These are phyloP conservation scores for Wickerhamiella kurtzmanii DNA, from an alignment of 805 yeast genomes.

Conservation along the genomic window DNA sequence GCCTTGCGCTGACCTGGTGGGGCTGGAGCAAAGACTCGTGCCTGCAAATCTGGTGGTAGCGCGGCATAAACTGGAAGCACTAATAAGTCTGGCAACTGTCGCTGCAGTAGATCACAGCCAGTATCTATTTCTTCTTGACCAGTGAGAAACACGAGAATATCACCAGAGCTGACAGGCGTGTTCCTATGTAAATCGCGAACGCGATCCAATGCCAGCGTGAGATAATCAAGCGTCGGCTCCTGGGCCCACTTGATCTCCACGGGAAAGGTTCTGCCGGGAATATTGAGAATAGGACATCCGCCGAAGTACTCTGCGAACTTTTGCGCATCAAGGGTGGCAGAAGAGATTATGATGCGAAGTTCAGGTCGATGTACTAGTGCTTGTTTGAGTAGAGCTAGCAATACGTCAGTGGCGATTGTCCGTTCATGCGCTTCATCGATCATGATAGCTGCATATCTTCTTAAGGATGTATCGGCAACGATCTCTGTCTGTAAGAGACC, in stretches of 20 bases:
- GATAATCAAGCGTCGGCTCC: conserved; percentile 81
- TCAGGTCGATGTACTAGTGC: conserved; percentile 51
- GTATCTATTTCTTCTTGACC: conserved; percentile 87
- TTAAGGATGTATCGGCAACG: conserved; percentile 56
- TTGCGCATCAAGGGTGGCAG: conserved; percentile 88
- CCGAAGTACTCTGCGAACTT: conserved; percentile 72
- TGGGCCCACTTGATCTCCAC: conserved; percentile 74
- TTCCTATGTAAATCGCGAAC: conserved; percentile 74
- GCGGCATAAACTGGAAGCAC: conserved; percentile 86
- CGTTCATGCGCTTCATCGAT: conserved; percentile 97
- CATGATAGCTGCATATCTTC: conserved; percentile 64
- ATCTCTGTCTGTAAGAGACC: conserved; percentile 88
- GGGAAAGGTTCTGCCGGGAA: conserved; percentile 90
- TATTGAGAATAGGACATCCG: conserved; percentile 71
- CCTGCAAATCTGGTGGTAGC: conserved; percentile 73
- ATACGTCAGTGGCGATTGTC: conserved; percentile 76
- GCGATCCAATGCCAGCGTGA: conserved; percentile 79
- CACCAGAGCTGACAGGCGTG: conserved; percentile 29
- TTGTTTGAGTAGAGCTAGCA: conserved; percentile 69
- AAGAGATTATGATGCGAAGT: conserved; percentile 64
- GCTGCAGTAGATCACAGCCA: conserved; percentile 44
- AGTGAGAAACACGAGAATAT: conserved; percentile 17
- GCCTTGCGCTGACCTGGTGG: conserved; percentile 70
- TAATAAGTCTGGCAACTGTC: conserved; percentile 28
- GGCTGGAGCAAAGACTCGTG: conserved; percentile 72